phyloP scores from a whole-genome alignment of 495 filamentous ascomycete genomes.

The Penicillium argentinense region DNA sequence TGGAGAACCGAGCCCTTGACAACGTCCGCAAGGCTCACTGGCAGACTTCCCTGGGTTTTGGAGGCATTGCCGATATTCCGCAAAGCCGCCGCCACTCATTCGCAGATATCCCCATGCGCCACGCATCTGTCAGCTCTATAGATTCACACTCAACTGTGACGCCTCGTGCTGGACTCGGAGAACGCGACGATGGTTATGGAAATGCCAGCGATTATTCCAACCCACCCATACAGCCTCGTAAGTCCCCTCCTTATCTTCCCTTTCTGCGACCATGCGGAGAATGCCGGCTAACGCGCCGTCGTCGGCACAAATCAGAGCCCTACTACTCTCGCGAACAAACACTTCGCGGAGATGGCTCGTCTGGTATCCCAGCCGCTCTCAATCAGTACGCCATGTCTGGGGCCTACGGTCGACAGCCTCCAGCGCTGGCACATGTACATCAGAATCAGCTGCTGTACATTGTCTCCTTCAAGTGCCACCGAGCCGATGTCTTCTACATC shows the following conservation, averaged over 20 bases:
- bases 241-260: background rate
- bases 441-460: slow-evolving; percentile 86
- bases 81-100: slow-evolving; percentile 97
- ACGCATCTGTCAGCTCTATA: slow-evolving; percentile 65
- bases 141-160: slow-evolving; percentile 44
- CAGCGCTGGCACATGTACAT: slow-evolving; percentile 65
- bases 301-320: slow-evolving; percentile 38
- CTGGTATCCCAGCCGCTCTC: slow-evolving; percentile 42
- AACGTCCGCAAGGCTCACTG: slow-evolving; percentile 81
- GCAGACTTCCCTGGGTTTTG: slow-evolving; percentile 85
- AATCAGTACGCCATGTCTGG: slow-evolving; percentile 56
- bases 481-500: slow-evolving; percentile 94
- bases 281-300: too few species aligned
- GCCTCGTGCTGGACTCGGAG: slow-evolving; percentile 32
- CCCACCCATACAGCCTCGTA: slow-evolving; percentile 13
- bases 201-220: slow-evolving; percentile 30
- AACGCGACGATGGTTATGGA: slow-evolving; percentile 41
- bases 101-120: slow-evolving; percentile 74
- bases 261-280: too few species aligned
- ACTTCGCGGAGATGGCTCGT: slow-evolving; percentile 40
- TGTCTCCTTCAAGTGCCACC: slow-evolving; percentile 91
- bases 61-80: slow-evolving; percentile 63
- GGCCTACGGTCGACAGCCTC: slow-evolving; percentile 54
- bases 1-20: slow-evolving; percentile 74
- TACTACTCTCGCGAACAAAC: slow-evolving; percentile 50